These are phyloP conservation scores for Hypholoma sublateritium DNA, from an alignment of 768 basidiomycete genomes.

Conservation along the genomic window DNA sequence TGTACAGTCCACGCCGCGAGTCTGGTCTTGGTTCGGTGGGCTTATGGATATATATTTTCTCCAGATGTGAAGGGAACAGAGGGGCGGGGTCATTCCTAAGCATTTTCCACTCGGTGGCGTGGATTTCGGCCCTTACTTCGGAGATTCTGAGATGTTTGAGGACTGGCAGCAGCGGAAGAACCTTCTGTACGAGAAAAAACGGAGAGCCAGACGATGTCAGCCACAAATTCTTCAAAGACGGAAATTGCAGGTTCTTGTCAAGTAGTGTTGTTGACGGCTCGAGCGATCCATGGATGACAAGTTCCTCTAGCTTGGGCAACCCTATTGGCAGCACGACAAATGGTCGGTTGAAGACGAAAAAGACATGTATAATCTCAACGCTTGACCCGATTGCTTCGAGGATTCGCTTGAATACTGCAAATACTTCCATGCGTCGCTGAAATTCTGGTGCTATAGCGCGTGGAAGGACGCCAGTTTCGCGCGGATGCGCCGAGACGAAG, in stretches of 20 bases:
- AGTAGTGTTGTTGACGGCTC: conserved; percentile 10
- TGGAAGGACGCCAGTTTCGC: conserved; percentile 15
- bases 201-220: conserved; percentile 18
- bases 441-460: conserved; percentile 18
- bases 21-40: conserved; percentile 16
- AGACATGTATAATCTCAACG: conserved; percentile 19
- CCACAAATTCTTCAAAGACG: conserved; percentile 16
- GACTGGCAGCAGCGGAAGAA: conserved; percentile 14
- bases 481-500: conserved; percentile 20
- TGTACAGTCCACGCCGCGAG: conserved; percentile 6
- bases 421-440: conserved; percentile 10
- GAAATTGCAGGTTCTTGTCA: conserved; percentile 9
- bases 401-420: conserved; percentile 18
- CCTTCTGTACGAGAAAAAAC: conserved; percentile 12
- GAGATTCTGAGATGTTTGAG: conserved; percentile 19
- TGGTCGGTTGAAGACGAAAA: conserved; percentile 21
- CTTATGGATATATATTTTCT: conserved; percentile 17
- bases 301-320: conserved; percentile 18
- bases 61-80: conserved; percentile 7
- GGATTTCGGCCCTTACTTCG: conserved; percentile 17
- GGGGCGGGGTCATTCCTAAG: background rate
- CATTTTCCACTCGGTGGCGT: conserved; percentile 12
- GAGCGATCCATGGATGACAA: conserved; percentile 19
- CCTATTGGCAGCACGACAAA: conserved; percentile 22
- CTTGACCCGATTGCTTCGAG: conserved; percentile 15